Conservation (phyloP, 257 asterid genomes). For the Plectranthus barbatus region DNA sequence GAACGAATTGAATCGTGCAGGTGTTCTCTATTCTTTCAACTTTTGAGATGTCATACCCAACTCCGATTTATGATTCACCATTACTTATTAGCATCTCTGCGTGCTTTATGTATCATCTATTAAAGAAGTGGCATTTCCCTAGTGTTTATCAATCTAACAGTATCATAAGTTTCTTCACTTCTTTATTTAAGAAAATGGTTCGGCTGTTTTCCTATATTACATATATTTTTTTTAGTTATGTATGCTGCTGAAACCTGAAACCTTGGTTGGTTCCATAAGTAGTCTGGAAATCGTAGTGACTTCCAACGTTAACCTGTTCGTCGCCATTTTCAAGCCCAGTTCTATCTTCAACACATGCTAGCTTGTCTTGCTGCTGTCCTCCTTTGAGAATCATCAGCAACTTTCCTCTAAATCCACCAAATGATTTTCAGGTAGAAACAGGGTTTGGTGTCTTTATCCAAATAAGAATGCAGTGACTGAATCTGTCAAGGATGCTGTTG, state of each 20-base stretch:
- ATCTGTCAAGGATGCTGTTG: constrained; percentile 50
- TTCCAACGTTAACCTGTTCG: background rate
- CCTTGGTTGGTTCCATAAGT: no score
- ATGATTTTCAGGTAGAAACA: constrained; percentile 61
- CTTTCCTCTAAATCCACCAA: constrained; percentile 12
- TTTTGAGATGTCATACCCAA: background rate
- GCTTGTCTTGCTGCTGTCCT: no score
- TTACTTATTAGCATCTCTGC: background rate
- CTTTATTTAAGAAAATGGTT: background rate
- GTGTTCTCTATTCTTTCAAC: constrained; percentile 9
- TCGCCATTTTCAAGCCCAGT: background rate
- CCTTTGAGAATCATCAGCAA: background rate
- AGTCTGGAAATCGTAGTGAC: background rate
- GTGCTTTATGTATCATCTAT: background rate
- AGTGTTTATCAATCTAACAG: no score
- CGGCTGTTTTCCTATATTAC: no score
- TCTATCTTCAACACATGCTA: background rate
- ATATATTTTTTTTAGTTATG: no score
- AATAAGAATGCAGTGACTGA: constrained; percentile 54
- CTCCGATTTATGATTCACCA: background rate
- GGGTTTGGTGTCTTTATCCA: constrained; percentile 88
- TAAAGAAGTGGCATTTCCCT: no score
- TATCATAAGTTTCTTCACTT: background rate
- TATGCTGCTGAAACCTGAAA: no score
- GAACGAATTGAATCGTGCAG: constrained; percentile 63